Conservation (phyloP, 2,329 filamentous ascomycete genomes). For the Epicoccum nigrum region DNA sequence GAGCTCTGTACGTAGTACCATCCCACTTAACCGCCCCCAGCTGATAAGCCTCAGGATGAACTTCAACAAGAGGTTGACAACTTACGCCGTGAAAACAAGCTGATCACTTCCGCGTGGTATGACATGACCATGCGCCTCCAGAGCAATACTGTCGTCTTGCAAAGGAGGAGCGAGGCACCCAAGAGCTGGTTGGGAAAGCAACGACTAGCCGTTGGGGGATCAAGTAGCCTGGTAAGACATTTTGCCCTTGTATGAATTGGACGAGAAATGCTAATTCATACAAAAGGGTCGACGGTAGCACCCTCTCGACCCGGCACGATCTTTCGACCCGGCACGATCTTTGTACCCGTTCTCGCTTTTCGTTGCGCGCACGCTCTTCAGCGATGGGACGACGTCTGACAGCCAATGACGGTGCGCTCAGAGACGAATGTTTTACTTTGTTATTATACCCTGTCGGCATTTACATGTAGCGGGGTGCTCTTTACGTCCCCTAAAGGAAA, state of each 20-base stretch:
- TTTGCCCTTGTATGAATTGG: not conserved
- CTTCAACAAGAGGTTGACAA: slow-evolving; percentile 63
- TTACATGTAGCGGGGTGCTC: slow-evolving; percentile 18
- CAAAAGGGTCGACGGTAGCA: slow-evolving; percentile 28
- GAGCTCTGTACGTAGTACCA: slow-evolving; percentile 40
- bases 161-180: slow-evolving; percentile 74
- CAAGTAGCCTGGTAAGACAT: slow-evolving; percentile 26
- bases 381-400: not conserved
- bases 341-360: slow-evolving; percentile 16
- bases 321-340: slow-evolving; percentile 16
- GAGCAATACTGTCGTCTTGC: slow-evolving; percentile 80
- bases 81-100: slow-evolving; percentile 75
- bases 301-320: slow-evolving; percentile 20
- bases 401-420: not conserved
- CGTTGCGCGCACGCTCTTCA: slow-evolving; percentile 1
- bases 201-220: slow-evolving; percentile 57
- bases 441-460: slow-evolving; percentile 20
- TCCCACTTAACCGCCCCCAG: not conserved
- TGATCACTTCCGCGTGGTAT: slow-evolving; percentile 87
- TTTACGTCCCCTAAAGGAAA: slow-evolving; percentile 1
- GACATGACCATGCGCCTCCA: slow-evolving; percentile 79
- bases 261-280: not conserved
- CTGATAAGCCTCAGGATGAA: slow-evolving; percentile 31
- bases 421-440: slow-evolving; percentile 15
- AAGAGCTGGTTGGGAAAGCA: slow-evolving; percentile 87